phyloP scores from a whole-genome alignment of 306 rosid genomes.

The Malus domestica region ASM211411v1 NC_041798.1:35240001-35240500 shows the following conservation, averaged over 20 bases:
- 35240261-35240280: slow-evolving; percentile 28
- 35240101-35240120: slow-evolving; percentile 23
- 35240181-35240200: slow-evolving; percentile 2
- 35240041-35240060: slow-evolving; percentile 67
- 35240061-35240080: slow-evolving; percentile 57
- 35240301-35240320: slow-evolving; percentile 31
- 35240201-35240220: slow-evolving; percentile 9
- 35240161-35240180: slow-evolving; percentile 33
- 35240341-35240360: slow-evolving; percentile 44
- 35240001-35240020: slow-evolving; percentile 24
- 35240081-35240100: slow-evolving; percentile 39
- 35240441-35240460: neutral
- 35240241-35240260: slow-evolving; percentile 22
- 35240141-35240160: slow-evolving; percentile 54
- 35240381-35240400: slow-evolving; percentile 21
- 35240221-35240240: slow-evolving; percentile 15
- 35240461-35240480: neutral
- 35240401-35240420: neutral
- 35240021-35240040: slow-evolving; percentile 57
- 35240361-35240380: slow-evolving; percentile 45
- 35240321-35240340: neutral
- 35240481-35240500: neutral
- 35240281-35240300: slow-evolving; percentile 10
- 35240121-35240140: slow-evolving; percentile 62
- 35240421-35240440: slow-evolving; percentile 18